A percentile compares a stretch with the other conserved stretches of the same genome.
phyloP scores from a whole-genome alignment of 1,284 basidiomycete genomes.

The Meripilus lineatus region DNA sequence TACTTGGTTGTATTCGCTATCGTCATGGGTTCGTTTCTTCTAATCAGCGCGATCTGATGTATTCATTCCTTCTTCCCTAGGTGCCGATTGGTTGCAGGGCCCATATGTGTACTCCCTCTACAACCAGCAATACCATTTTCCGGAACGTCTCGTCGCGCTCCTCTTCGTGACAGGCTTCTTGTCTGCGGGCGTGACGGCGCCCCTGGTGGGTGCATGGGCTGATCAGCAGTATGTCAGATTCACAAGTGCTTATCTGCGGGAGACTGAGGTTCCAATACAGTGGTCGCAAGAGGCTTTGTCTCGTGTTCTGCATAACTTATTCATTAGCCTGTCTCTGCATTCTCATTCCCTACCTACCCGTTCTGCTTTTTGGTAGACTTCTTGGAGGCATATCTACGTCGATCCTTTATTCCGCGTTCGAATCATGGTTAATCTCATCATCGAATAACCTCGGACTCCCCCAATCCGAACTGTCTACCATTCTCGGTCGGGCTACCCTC shows the following conservation, averaged over 20 bases:
- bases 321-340: slow-evolving; percentile 53
- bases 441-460: slow-evolving; percentile 46
- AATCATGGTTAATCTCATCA: slow-evolving; percentile 69
- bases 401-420: slow-evolving; percentile 70
- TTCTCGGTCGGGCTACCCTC: slow-evolving; percentile 67
- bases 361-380: slow-evolving; percentile 57
- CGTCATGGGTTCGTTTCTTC: slow-evolving; percentile 56
- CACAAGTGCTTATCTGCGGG: too few species aligned
- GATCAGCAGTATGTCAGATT: slow-evolving; percentile 77
- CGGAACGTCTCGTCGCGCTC: slow-evolving; percentile 59
- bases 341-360: slow-evolving; percentile 47
- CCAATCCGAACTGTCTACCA: slow-evolving; percentile 56
- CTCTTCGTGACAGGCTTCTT: slow-evolving; percentile 72
- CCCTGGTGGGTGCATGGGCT: slow-evolving; percentile 70
- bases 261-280: slow-evolving; percentile 34
- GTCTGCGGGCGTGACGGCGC: slow-evolving; percentile 62
- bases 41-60: background rate
- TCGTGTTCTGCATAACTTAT: slow-evolving; percentile 65
- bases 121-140: slow-evolving; percentile 59
- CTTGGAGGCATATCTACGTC: slow-evolving; percentile 68
- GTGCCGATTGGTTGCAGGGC: slow-evolving; percentile 76
- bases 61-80: slow-evolving; percentile 28
- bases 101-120: slow-evolving; percentile 74
- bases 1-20: slow-evolving; percentile 67
- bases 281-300: slow-evolving; percentile 62